These are phyloP conservation scores for Fennellomyces sp. DNA, from an alignment of 371 early-diverging fungal species.

Conservation along the genomic window DNA sequence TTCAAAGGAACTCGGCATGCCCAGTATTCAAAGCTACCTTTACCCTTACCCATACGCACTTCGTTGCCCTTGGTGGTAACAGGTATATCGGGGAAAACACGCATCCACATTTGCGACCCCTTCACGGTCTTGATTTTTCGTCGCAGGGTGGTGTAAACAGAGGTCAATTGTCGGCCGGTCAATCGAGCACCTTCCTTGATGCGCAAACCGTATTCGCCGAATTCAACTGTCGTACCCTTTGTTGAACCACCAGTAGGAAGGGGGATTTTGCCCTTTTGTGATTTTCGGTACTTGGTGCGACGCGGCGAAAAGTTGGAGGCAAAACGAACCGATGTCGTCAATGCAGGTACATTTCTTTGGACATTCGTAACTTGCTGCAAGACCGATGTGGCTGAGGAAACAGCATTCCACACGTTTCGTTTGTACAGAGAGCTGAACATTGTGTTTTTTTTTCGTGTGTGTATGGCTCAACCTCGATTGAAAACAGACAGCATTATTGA, in stretches of 20 bases:
- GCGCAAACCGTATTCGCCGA: conserved; percentile 91
- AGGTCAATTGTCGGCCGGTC: conserved; percentile 83
- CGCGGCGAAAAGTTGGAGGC: conserved; percentile 77
- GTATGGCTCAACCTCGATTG: no score
- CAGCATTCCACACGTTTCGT: conserved; percentile 6
- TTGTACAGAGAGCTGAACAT: conserved; percentile 11
- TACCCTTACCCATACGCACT: conserved; percentile 97
- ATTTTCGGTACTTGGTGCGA: conserved; percentile 82
- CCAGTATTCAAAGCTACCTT: conserved; percentile 93
- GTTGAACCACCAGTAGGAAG: conserved; percentile 83
- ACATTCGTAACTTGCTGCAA: background rate
- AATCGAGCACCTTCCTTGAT: conserved; percentile 84
- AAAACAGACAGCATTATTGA: no score
- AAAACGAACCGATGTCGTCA: conserved; percentile 5
- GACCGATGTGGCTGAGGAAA: background rate
- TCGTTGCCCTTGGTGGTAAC: conserved; percentile 92
- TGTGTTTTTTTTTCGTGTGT: background rate
- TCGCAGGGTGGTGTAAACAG: conserved; percentile 73
- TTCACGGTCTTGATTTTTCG: conserved; percentile 88
- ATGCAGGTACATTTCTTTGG: background rate
- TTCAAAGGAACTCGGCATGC: conserved; percentile 89
- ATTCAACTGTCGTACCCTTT: conserved; percentile 83
- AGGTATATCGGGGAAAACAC: conserved; percentile 92
- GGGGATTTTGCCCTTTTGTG: conserved; percentile 88
- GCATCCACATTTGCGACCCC: conserved; percentile 84